Conservation (phyloP, 331 rosid genomes). For the Rhamnella rubrinervis region DNA sequence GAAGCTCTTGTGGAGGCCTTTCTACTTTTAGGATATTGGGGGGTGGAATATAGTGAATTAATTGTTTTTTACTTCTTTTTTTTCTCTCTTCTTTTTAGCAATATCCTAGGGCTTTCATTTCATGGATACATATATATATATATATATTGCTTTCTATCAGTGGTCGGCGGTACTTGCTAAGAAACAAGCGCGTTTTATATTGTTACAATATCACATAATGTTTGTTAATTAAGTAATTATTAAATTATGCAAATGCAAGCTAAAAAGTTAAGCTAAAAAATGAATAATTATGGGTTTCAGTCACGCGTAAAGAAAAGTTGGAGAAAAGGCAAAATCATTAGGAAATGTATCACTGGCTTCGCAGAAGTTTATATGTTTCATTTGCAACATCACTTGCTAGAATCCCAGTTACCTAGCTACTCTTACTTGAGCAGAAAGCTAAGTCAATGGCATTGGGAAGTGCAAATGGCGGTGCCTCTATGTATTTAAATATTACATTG, state of each 20-base stretch:
- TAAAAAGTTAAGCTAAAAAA: constrained; percentile 20
- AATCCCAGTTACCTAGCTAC: constrained; percentile 36
- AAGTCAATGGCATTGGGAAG: constrained; percentile 35
- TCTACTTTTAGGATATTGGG: constrained; percentile 34
- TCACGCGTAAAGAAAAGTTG: constrained; percentile 61
- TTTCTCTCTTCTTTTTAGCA: neutral
- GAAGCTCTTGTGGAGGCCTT: constrained; percentile 28
- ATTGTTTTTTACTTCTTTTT: constrained; percentile 4
- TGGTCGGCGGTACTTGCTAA: constrained; percentile 43
- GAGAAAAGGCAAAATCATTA: constrained; percentile 33
- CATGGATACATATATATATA: constrained; percentile 5
- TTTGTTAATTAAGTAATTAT: neutral
- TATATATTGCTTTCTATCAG: constrained; percentile 5
- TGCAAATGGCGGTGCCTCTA: constrained; percentile 48
- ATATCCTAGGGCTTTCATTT: constrained; percentile 30
- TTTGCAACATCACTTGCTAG: constrained; percentile 6
- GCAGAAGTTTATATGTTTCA: constrained; percentile 22
- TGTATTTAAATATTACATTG: neutral
- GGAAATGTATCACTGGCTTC: constrained; percentile 30
- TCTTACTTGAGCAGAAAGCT: constrained; percentile 33
- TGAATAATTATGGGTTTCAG: constrained; percentile 29
- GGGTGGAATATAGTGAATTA: neutral
- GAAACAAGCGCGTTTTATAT: constrained; percentile 28
- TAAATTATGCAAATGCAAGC: constrained; percentile 7
- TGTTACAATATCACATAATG: neutral